These are phyloP conservation scores for Apiotrichum porosum DNA, from an alignment of 1,284 basidiomycete species.

Conservation along the genomic window DNA sequence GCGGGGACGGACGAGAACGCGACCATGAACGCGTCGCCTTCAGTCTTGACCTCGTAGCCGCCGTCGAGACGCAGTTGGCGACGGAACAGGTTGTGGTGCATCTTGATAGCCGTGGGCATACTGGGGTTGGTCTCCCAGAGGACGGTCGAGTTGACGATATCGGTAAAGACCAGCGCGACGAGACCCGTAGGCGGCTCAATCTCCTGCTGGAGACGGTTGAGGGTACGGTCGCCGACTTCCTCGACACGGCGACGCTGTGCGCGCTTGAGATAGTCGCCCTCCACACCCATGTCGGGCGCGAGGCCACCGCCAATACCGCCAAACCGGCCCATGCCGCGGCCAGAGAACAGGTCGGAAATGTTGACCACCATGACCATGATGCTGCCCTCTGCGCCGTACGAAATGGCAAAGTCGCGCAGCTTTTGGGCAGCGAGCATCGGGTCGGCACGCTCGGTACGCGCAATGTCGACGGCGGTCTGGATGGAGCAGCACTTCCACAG, in stretches of 20 bases:
- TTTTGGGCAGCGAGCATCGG: constrained; percentile 98
- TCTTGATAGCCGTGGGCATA: constrained; percentile 89
- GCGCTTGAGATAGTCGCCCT: constrained; percentile 30
- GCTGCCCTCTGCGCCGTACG: constrained; percentile 89
- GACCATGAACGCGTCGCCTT: constrained; percentile 99
- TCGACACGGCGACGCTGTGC: constrained; percentile 37
- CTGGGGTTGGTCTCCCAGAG: constrained; percentile 96
- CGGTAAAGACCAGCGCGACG: constrained; percentile 93
- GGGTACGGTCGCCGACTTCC: constrained; percentile 50
- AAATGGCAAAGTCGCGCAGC: constrained; percentile 91
- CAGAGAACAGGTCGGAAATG: constrained; percentile 70
- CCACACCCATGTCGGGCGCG: neutral
- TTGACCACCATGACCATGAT: constrained; percentile 98
- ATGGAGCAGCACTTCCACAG: constrained; percentile 93
- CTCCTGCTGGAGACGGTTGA: constrained; percentile 67
- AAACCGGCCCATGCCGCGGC: constrained; percentile 25
- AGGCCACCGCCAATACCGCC: constrained; percentile 39
- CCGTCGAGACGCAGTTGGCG: constrained; percentile 84
- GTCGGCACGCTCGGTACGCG: constrained; percentile 74
- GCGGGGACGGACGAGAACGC: constrained; percentile 84
- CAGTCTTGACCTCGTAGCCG: constrained; percentile 98
- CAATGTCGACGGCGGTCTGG: constrained; percentile 96
- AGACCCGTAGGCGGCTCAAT: constrained; percentile 83
- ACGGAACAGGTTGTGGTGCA: constrained; percentile 85
- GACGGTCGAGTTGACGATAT: constrained; percentile 95